Base-by-base conservation (phyloP, 164 flowering plant genomes). In the Chimonanthus salicifolius region DNA sequence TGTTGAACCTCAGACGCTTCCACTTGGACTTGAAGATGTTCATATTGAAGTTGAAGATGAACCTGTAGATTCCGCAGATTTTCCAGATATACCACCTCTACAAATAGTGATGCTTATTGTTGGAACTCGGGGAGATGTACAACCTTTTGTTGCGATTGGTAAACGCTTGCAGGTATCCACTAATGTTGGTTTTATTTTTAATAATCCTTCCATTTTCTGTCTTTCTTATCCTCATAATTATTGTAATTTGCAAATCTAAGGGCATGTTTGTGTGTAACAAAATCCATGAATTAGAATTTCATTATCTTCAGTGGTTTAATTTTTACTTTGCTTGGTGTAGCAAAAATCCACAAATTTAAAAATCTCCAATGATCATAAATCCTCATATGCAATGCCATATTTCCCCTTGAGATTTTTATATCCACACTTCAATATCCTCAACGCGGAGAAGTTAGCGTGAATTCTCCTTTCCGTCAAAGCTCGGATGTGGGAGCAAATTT, bases 121-220 rank as follows among this genome's bases (percentile, higher is more conserved):
- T 80, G 98, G 98, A 67, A 94, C 98, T 67, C 91, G 97, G 46
- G 98, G 98, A 72, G 98, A 94, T 86, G 98, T 94, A 51, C 98
- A 94, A 78, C 98, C 97, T 43, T 94, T 94, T 85, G 62, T 90
- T 82, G 98, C 98, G 44, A 94, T 94, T 80, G 98, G 97, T 54
- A 94, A 94, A 81, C 86, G 88, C 45, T 83, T 94, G 72, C 98
- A 94, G 97, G 98, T 94, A 74, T 67, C 46, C 48, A 51, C 33
- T 58, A 72, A 20, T 65, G 5, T 49, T 66, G n/a, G 58, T 10
- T 13, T 64, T 4, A 10, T 9, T 68, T 71, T 63, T 73, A 45
- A 65, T 65, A 4, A 8, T 44, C 16, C 50, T n/a, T 9, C 21
- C 69, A 0, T 63, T 62, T 10, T 1, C 11, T 67, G 49, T 72